Evolutionary conservation across 768 basidiomycete genomes (phyloP).

Genomic region (Lyophyllum decastes): DNA sequence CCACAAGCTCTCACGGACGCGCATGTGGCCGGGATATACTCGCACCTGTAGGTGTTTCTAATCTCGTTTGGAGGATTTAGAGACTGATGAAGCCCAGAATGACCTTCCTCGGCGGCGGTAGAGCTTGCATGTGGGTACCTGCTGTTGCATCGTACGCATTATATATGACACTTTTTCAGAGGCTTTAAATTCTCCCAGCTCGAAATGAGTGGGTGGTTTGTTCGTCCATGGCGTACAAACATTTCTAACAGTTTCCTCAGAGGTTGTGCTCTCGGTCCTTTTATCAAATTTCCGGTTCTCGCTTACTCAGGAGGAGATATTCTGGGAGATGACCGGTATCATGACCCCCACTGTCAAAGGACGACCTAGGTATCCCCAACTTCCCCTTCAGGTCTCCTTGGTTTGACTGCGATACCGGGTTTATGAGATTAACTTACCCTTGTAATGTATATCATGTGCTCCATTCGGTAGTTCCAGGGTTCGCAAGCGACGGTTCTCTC

Average conservation of each 20-base stretch:
- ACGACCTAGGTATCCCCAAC: background rate
- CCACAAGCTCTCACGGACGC: slow-evolving; percentile 17
- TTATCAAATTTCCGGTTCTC: slow-evolving; percentile 27
- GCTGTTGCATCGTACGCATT: background rate
- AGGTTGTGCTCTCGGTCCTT: slow-evolving; percentile 14
- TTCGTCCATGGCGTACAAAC: too few relatives aligned
- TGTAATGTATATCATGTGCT: too few relatives aligned
- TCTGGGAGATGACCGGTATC: slow-evolving; percentile 3
- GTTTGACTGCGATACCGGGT: background rate
- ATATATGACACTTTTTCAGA: background rate
- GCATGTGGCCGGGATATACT: slow-evolving; percentile 1
- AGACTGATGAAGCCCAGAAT: background rate
- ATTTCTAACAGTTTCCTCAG: background rate
- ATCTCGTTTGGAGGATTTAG: background rate
- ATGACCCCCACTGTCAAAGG: background rate
- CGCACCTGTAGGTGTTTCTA: background rate
- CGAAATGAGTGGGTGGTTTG: background rate
- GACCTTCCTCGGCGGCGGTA: background rate
- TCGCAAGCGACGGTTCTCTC: too few relatives aligned
- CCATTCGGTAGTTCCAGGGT: too few relatives aligned
- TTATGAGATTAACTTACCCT: too few relatives aligned
- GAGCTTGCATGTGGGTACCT: background rate
- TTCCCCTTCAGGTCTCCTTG: background rate
- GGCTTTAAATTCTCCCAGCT: background rate
- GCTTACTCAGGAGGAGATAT: background rate